Percentiles rank a stretch among this genome's conserved stretches.
These are phyloP conservation scores for Ophiocordyceps sinensis DNA, from an alignment of 2,329 filamentous ascomycete species.

Conservation along the genomic window DNA sequence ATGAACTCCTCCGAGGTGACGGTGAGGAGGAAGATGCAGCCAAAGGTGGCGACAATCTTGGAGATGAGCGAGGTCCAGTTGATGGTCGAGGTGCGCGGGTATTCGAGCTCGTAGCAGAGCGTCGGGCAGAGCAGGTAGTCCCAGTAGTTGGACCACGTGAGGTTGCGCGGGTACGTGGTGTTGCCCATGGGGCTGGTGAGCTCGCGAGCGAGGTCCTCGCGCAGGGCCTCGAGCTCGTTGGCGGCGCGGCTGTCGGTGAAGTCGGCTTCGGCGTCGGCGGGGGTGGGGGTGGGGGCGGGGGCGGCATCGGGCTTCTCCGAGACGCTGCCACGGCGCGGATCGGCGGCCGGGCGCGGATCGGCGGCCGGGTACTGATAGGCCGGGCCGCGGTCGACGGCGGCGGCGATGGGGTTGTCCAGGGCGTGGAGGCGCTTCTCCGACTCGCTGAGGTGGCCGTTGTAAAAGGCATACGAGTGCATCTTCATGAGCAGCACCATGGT, in stretches of 20 bases:
- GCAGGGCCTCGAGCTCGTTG: constrained; percentile 51
- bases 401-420: constrained; percentile 53
- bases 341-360: constrained; percentile 42
- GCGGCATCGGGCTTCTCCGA: constrained; percentile 11
- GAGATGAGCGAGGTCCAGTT: constrained; percentile 70
- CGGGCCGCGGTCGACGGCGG: constrained; percentile 42
- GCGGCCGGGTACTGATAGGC: constrained; percentile 63
- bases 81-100: constrained; percentile 63
- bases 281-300: no score
- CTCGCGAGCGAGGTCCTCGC: constrained; percentile 79
- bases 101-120: constrained; percentile 94
- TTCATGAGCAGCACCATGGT: constrained; percentile 93
- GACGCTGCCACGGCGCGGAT: constrained; percentile 30
- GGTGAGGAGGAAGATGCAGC: constrained; percentile 89
- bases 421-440: constrained; percentile 66
- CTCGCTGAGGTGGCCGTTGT: constrained; percentile 88
- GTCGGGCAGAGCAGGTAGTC: constrained; percentile 90
- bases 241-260: constrained; percentile 8
- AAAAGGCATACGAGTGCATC: constrained; percentile 97
- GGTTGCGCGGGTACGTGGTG: constrained; percentile 79
- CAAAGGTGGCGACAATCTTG: constrained; percentile 82
- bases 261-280: constrained; percentile 1
- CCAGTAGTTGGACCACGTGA: constrained; percentile 66
- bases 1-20: constrained; percentile 92
- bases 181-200: constrained; percentile 81